Evolutionary conservation across 768 basidiomycete genomes (phyloP).

Genomic region (Brasilioporus rufonigricans): DNA sequence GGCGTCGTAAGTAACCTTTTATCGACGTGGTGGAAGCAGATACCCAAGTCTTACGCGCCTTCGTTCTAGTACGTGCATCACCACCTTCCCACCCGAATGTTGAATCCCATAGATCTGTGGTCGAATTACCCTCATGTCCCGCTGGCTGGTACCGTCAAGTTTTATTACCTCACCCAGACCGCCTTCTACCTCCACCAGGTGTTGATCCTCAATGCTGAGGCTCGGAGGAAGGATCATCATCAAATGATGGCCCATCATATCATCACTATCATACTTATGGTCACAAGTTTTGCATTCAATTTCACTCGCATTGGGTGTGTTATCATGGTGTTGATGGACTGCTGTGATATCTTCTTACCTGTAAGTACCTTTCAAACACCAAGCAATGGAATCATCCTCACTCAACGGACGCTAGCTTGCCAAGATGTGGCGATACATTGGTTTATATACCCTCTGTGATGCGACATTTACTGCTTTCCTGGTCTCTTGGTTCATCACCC

Average conservation of each 20-base stretch:
- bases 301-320: conserved; percentile 88
- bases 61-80: conserved; percentile 70
- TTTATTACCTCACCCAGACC: conserved; percentile 83
- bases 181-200: conserved; percentile 93
- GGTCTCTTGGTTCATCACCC: conserved; percentile 86
- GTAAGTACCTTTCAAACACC: conserved; percentile 46
- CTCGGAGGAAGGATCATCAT: conserved; percentile 83
- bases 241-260: conserved; percentile 98
- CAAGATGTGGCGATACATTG: conserved; percentile 92
- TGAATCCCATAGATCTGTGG: conserved; percentile 72
- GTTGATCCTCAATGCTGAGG: conserved; percentile 90
- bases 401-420: conserved; percentile 56
- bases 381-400: not conserved
- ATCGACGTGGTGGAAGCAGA: conserved; percentile 5
- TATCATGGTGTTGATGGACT: conserved; percentile 92
- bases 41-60: conserved; percentile 5
- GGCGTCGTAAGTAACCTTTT: conserved; percentile 69
- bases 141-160: conserved; percentile 78
- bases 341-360: conserved; percentile 88
- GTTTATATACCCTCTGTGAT: conserved; percentile 64
- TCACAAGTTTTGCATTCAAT: conserved; percentile 74
- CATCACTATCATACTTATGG: conserved; percentile 80
- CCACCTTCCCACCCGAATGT: conserved; percentile 62
- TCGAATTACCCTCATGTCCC: conserved; percentile 77
- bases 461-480: conserved; percentile 77